Percentiles rank a stretch among this genome's conserved stretches.
Conservation (phyloP, 148 eudicot species). For the Arbutus unedo region DNA sequence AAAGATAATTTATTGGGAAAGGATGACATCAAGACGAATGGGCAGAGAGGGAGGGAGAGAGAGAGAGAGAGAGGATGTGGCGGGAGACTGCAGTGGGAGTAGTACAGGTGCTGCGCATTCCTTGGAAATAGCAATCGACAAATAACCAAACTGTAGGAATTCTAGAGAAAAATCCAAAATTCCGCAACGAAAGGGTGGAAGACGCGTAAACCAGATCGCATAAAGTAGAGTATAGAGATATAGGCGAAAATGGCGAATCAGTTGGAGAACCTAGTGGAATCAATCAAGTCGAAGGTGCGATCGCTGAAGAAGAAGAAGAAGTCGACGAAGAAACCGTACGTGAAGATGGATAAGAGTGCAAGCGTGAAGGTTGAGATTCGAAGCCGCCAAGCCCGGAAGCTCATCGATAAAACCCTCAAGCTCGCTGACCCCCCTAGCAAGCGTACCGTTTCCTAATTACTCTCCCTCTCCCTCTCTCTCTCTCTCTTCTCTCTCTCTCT, state of each 20-base stretch:
- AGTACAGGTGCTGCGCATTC: too few relatives aligned
- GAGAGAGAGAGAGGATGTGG: too few relatives aligned
- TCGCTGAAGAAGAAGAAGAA: constrained; percentile 46
- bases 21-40: too few relatives aligned
- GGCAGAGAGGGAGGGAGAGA: too few relatives aligned
- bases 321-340: constrained; percentile 43
- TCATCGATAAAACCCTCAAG: constrained; percentile 74
- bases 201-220: too few relatives aligned
- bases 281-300: constrained; percentile 59
- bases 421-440: constrained; percentile 75
- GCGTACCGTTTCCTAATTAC: constrained; percentile 29
- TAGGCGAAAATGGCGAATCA: constrained; percentile 43
- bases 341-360: constrained; percentile 85
- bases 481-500: constrained; percentile 13
- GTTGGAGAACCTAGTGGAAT: constrained; percentile 49
- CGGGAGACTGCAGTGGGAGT: too few relatives aligned
- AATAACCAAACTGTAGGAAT: too few relatives aligned
- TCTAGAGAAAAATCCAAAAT: too few relatives aligned
- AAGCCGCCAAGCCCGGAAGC: constrained; percentile 62
- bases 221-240: too few relatives aligned
- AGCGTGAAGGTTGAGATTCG: constrained; percentile 88
- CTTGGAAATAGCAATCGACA: too few relatives aligned
- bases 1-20: too few relatives aligned
- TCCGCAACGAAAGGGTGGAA: too few relatives aligned
- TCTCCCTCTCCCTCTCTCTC: background rate